These are phyloP conservation scores for Yamadazyma conglobata DNA, from an alignment of 1,139 yeast genomes.

Conservation along the genomic window DNA sequence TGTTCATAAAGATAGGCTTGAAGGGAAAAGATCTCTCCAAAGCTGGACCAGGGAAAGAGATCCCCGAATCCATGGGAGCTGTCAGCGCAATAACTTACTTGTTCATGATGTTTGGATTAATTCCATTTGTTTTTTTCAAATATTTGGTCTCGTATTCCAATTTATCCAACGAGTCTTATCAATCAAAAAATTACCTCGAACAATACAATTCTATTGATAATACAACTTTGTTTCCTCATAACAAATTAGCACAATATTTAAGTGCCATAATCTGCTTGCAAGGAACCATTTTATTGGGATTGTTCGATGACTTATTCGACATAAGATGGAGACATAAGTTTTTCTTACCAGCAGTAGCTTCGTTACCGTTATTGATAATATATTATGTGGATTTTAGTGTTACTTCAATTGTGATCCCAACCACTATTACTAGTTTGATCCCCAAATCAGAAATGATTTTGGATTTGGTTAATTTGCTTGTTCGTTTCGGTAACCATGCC, in stretches of 20 bases:
- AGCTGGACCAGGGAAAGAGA: conserved; percentile 44
- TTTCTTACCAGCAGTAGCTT: conserved; percentile 90
- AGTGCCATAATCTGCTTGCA: conserved; percentile 82
- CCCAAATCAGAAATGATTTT: conserved; percentile 23
- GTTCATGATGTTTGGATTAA: conserved; percentile 75
- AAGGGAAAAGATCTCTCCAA: conserved; percentile 83
- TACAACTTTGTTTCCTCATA: conserved; percentile 63
- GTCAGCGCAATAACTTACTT: conserved; percentile 80
- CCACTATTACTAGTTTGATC: conserved; percentile 44
- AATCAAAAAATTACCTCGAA: conserved; percentile 30
- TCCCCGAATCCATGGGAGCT: conserved; percentile 92
- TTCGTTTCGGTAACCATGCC: conserved; percentile 30
- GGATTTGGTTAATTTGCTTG: conserved; percentile 20
- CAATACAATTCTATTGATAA: conserved; percentile 36
- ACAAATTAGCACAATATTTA: conserved; percentile 78
- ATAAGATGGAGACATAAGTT: conserved; percentile 97
- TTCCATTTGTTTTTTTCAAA: conserved; percentile 86
- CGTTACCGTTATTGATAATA: conserved; percentile 85
- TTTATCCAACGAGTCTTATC: conserved; percentile 32
- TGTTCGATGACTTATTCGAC: conserved; percentile 93
- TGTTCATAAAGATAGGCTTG: conserved; percentile 74
- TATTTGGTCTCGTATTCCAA: conserved; percentile 57
- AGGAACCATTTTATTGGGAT: conserved; percentile 79
- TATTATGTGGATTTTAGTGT: conserved; percentile 94
- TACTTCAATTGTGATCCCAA: conserved; percentile 85